Base-by-base conservation (phyloP, 108 stramenopile genomes). In the Chaetoceros tenuissimus region DNA sequence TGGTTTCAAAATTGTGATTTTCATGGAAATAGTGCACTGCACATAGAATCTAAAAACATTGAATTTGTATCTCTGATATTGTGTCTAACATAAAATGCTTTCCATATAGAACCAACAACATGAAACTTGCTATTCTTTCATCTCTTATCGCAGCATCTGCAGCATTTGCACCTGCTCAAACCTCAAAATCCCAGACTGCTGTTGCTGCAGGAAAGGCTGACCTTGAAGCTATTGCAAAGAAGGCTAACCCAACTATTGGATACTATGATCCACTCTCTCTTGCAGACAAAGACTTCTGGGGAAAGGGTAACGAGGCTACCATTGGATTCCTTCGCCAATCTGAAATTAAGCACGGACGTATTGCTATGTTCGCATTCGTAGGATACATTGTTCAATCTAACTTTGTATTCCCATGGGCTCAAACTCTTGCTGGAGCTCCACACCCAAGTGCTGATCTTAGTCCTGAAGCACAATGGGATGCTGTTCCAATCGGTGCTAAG, bases 311-410 rank as follows among this genome's bases (percentile, higher is more conserved):
- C 59, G 63, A 76, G 50, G 79, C 59, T 29, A 78, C 73, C 56
- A 74, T 84, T 48, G 76, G 67, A 24, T 65, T 60, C 30, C 65
- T 80, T 21, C 72, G 82, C 34, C 74, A 78, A 17, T 64, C 67
- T 19, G 85, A 86, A 65, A 71, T 82, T 77, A 86, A 79, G 59
- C 85, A 86, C 68, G 81, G 81, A 50, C 76, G 82, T 44, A 65
- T 83, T 57, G 74, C 79, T 52, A 90, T 90, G 88, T 60, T 83
- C 30, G 87, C 87, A 45, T 77, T 84, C 51, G 74, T 76, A 30
- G 82, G 87, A 66, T 73, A 78, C 77, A 71, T 73, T 60, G 65
- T 72, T 31, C 77, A 73, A 48, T 67, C 66, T 51, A 77, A 77
- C 55, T 60, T 77, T 55, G 68, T 69, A 31, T 76, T 82, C 56